phyloP scores from a whole-genome alignment of 106 monocot species.

The Platanthera zijinensis region DNA sequence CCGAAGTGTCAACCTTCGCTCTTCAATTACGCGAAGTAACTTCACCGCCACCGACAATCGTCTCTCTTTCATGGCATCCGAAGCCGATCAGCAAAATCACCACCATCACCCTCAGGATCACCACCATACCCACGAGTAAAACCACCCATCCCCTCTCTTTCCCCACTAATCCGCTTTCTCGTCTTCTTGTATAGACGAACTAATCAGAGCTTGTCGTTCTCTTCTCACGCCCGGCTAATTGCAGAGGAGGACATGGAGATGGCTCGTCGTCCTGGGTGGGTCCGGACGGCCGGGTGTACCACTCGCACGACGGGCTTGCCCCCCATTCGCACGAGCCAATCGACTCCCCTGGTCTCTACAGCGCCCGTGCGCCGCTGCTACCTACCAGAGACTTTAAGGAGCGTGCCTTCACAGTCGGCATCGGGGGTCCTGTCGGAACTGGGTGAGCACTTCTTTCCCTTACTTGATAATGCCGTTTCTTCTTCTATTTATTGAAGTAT shows the following conservation, averaged over 20 bases:
- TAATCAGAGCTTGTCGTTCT: not conserved
- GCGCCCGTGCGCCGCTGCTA: constrained; percentile 45
- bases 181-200: not conserved
- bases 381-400: constrained; percentile 54
- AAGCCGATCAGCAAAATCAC: constrained; percentile 3
- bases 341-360: constrained; percentile 80
- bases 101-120: not conserved
- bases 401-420: constrained; percentile 93
- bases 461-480: not conserved
- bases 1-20: too few relatives aligned
- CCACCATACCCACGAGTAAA: constrained; percentile 3
- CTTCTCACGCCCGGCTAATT: not conserved
- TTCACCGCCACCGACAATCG: not conserved
- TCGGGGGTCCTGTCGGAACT: constrained; percentile 93
- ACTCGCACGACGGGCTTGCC: constrained; percentile 90
- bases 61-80: not conserved
- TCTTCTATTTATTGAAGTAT: not conserved
- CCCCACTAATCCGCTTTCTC: not conserved
- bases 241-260: not conserved
- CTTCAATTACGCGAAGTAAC: too few relatives aligned
- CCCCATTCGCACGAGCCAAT: constrained; percentile 97
- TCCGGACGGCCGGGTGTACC: constrained; percentile 72
- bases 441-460: constrained; percentile 32
- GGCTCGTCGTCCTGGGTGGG: constrained; percentile 46
- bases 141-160: not conserved